Evolutionary conservation across 495 filamentous ascomycete genomes (phyloP).

Genomic region (Glutinoglossum americanum): DNA sequence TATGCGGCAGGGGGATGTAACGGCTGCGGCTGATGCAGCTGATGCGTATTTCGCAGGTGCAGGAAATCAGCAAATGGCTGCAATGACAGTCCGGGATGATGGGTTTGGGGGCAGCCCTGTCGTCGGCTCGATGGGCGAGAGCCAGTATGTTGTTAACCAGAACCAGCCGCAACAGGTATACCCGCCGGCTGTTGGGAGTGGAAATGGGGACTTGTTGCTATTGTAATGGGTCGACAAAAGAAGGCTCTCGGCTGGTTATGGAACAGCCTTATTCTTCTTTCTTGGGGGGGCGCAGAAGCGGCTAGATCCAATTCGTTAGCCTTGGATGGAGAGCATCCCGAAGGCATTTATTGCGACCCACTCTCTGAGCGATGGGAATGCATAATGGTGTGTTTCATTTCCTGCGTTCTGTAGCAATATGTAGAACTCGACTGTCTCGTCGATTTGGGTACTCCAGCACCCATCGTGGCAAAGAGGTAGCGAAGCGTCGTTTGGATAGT

Average conservation of each 20-base stretch:
- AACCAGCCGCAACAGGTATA: constrained; percentile 37
- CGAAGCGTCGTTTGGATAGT: too few species aligned
- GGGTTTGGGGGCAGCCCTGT: constrained; percentile 23
- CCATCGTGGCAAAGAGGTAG: not conserved
- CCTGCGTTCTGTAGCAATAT: not conserved
- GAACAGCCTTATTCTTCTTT: not conserved
- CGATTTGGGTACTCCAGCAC: not conserved
- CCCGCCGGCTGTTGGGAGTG: constrained; percentile 19
- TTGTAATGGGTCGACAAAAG: constrained; percentile 9
- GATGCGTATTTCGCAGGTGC: constrained; percentile 69
- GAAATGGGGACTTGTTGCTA: constrained; percentile 35
- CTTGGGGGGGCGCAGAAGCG: not conserved
- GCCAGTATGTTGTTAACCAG: constrained; percentile 44
- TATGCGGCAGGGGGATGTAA: constrained; percentile 22
- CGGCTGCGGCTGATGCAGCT: constrained; percentile 55
- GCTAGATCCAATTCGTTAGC: not conserved
- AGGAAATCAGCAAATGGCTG: constrained; percentile 47
- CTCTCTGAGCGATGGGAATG: not conserved
- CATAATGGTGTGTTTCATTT: not conserved
- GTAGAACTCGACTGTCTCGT: not conserved
- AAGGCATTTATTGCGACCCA: not conserved
- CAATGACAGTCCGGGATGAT: constrained; percentile 31
- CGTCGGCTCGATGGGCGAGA: constrained; percentile 12
- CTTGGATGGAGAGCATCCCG: not conserved
- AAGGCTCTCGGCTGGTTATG: not conserved